Conservation (phyloP, 805 yeast species). For the Nakazawaea wyomingensis region DNA sequence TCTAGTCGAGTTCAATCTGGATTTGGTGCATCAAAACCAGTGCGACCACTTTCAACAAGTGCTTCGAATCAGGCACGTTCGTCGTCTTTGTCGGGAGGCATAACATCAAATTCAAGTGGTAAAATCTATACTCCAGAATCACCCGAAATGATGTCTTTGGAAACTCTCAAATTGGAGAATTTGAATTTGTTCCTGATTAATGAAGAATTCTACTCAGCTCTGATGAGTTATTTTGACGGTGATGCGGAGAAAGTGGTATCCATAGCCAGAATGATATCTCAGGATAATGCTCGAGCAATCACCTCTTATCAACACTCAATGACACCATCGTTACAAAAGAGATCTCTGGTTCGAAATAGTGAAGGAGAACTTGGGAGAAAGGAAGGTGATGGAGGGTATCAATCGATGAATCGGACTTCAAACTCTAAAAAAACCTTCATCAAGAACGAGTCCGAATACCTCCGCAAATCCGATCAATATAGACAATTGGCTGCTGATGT, state of each 20-base stretch:
- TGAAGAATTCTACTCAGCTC: conserved; percentile 32
- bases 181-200: conserved; percentile 29
- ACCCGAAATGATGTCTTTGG: conserved; percentile 29
- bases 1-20: conserved; percentile 1
- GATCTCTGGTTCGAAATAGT: too few relatives aligned
- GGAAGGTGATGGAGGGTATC: conserved; percentile 13
- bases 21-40: neutral
- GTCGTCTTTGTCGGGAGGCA: neutral
- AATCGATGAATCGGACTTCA: neutral
- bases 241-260: conserved; percentile 33
- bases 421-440: too few relatives aligned
- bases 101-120: neutral
- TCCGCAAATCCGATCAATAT: conserved; percentile 7
- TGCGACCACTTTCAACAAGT: neutral
- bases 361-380: too few relatives aligned
- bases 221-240: conserved; percentile 40
- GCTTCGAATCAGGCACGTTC: neutral
- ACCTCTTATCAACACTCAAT: too few relatives aligned
- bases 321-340: too few relatives aligned
- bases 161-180: conserved; percentile 29
- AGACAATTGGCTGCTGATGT: conserved; percentile 9
- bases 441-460: neutral
- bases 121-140: conserved; percentile 17
- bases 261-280: conserved; percentile 28
- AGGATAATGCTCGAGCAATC: conserved; percentile 22